A percentile compares a stretch with the other conserved stretches of the same genome.
Evolutionary conservation across 2,329 filamentous ascomycete genomes (phyloP).

Genomic region (Penicillium capsulatum): DNA sequence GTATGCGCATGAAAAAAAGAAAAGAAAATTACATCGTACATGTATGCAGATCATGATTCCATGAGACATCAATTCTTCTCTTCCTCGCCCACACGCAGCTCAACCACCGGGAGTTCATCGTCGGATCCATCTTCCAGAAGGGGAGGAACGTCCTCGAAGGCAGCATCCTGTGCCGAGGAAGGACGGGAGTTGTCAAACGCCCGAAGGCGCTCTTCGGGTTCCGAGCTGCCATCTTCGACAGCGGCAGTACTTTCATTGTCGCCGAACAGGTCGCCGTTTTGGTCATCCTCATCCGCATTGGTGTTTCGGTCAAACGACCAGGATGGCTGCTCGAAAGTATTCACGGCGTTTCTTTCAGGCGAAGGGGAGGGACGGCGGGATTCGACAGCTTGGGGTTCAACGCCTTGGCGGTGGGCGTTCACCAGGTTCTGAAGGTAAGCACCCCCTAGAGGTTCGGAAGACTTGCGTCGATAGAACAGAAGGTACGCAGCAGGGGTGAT

Average conservation of each 20-base stretch:
- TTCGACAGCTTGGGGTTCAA: constrained; percentile 38
- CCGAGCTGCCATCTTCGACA: constrained; percentile 35
- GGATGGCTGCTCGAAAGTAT: constrained; percentile 25
- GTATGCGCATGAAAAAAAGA: constrained; percentile 2
- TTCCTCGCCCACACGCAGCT: constrained; percentile 39
- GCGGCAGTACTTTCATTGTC: constrained; percentile 41
- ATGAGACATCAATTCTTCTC: constrained; percentile 19
- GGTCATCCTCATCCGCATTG: constrained; percentile 2
- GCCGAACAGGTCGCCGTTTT: constrained; percentile 30
- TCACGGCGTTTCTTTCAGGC: constrained; percentile 21
- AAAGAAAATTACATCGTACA: not conserved
- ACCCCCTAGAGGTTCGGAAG: constrained; percentile 72
- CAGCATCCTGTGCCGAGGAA: constrained; percentile 25
- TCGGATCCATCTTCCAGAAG: constrained; percentile 32
- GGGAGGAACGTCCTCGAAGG: constrained; percentile 32
- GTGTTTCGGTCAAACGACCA: constrained; percentile 38
- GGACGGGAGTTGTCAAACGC: constrained; percentile 24
- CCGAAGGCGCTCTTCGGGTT: constrained; percentile 32
- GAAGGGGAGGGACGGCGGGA: constrained; percentile 19
- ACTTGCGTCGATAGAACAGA: constrained; percentile 89
- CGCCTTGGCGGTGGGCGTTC: constrained; percentile 54
- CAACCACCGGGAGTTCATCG: constrained; percentile 41
- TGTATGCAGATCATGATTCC: constrained; percentile 2
- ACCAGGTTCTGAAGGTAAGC: constrained; percentile 68
- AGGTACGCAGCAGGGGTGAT: constrained; percentile 81